Evolutionary conservation across 305 asterid genomes (phyloP), one percentile per base, ranked within the genome.

Genomic region (Ilex paraguariensis): DNA sequence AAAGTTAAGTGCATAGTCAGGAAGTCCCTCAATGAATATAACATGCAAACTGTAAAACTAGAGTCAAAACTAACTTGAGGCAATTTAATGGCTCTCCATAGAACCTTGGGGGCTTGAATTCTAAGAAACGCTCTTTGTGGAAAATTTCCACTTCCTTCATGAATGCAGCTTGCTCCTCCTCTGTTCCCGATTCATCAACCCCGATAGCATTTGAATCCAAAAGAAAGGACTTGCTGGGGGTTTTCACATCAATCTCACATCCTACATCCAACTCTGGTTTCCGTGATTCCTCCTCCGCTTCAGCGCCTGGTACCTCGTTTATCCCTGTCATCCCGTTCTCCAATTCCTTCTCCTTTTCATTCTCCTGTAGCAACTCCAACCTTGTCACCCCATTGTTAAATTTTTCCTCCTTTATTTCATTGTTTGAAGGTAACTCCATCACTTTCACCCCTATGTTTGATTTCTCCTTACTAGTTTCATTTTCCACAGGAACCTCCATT

Each of bases 51-150:
- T 56, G 40, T 17, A 44, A 61, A 59, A 48, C 6, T 5, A 65
- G 70, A 39, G 61, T 36, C 16, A 57, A 60, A 30, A 70, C 76
- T 81, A 73, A 90, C 97, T 87, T 90, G 67, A 91, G 95, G 76
- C 88, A 84, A 75, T 91, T 91, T 64, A 91, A 76, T 30, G 89
- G 96, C 81, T 87, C 96, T 70, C 83, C 88, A 56, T 91, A 88
- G 70, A 91, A 91, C 71, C 77, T 82, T 44, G 95, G 96, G 61
- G 95, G 83, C 76, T 84, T 88, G 82, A 91, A 91, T 55, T 91
- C 97, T 79, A 91, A 73, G 77, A 75, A 74, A 74, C 82, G 79
- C 59, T 84, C 89, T 68, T 74, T 79, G 75, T 91, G 93, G 77
- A 91, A 88, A 59, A 71, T 68, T 54, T 88, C 96, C 55, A 91